These are phyloP conservation scores for Fraxinus sp. DNA, from an alignment of 305 asterid species.

Conservation along the genomic window DNA sequence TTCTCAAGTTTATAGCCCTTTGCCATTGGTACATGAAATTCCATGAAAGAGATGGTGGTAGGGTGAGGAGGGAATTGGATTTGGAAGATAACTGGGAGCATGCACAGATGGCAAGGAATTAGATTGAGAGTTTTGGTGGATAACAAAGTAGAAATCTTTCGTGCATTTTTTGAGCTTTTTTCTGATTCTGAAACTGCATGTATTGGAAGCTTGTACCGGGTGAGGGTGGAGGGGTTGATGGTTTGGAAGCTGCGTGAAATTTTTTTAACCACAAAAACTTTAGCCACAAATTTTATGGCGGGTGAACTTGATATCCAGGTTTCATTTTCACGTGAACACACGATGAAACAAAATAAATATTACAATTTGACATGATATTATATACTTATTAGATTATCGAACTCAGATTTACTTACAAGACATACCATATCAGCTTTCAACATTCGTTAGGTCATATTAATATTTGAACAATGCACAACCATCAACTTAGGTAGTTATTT, in stretches of 20 bases:
- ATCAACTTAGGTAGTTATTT: background rate
- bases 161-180: conserved; percentile 21
- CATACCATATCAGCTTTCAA: background rate
- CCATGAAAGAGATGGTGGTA: conserved; percentile 29
- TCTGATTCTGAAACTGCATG: conserved; percentile 17
- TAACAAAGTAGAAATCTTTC: conserved; percentile 11
- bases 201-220: conserved; percentile 4
- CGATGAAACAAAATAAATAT: background rate
- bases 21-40: conserved; percentile 29
- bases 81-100: conserved; percentile 38
- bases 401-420: background rate
- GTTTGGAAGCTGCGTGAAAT: background rate
- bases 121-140: conserved; percentile 35
- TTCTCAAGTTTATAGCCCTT: conserved; percentile 21
- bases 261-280: too few relatives aligned
- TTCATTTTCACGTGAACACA: background rate
- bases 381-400: background rate
- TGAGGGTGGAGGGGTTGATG: background rate
- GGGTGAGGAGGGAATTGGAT: conserved; percentile 35
- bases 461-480: conserved; percentile 1
- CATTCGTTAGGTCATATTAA: background rate
- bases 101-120: conserved; percentile 31
- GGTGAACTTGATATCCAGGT: background rate
- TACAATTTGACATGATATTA: background rate
- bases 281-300: background rate